Conservation (phyloP, 208 protist species). For the Trypanosoma lewisi region DNA sequence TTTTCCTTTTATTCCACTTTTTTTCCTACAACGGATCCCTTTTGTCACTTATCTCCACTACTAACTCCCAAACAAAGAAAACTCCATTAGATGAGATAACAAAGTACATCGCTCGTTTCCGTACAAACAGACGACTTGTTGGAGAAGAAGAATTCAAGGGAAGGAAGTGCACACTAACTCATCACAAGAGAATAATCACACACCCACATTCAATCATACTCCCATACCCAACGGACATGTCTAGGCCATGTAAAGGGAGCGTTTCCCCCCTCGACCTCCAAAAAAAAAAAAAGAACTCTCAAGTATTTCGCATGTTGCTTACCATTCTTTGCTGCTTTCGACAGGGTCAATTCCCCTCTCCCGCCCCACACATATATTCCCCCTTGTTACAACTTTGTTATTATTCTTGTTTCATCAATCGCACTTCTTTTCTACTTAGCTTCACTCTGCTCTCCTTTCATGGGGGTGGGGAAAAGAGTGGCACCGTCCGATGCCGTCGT, state of each 20-base stretch:
- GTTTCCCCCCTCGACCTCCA: too few species aligned
- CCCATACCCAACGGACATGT: not conserved
- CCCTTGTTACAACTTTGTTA: not conserved
- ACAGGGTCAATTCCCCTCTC: not conserved
- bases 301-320: not conserved
- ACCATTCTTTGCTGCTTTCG: not conserved
- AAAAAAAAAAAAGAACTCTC: too few species aligned
- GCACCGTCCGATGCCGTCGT: not conserved
- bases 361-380: not conserved
- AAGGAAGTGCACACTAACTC: not conserved
- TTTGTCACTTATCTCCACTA: not conserved
- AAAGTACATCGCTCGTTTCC: not conserved
- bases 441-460: not conserved
- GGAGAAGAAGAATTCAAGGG: not conserved
- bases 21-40: not conserved
- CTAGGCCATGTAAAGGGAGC: not conserved
- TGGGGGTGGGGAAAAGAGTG: not conserved
- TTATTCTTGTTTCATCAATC: not conserved
- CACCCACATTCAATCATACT: not conserved
- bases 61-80: not conserved
- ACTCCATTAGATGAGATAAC: not conserved
- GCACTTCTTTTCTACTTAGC: not conserved
- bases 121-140: not conserved
- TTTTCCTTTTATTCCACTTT: not conserved
- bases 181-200: not conserved